Evolutionary conservation across 768 basidiomycete species (phyloP).

Genomic region (Amylocystis lapponica): DNA sequence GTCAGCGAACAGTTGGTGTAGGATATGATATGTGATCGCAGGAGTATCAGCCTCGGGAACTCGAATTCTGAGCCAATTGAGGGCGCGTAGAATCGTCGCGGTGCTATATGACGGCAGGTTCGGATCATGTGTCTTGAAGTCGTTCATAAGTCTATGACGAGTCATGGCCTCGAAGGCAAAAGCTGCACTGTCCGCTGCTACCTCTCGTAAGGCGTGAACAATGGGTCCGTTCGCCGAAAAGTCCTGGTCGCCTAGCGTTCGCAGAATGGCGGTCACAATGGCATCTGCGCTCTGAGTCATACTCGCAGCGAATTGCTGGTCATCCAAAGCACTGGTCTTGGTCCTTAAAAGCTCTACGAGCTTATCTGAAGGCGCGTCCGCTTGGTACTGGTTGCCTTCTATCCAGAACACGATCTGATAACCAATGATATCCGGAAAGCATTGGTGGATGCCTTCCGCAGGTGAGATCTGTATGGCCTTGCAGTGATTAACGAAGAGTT

Average conservation of each 20-base stretch:
- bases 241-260: slow-evolving; percentile 65
- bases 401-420: slow-evolving; percentile 48
- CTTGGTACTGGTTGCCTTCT: slow-evolving; percentile 22
- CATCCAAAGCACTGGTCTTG: slow-evolving; percentile 26
- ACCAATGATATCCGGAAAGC: slow-evolving; percentile 68
- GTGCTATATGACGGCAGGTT: slow-evolving; percentile 59
- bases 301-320: slow-evolving; percentile 29
- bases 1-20: slow-evolving; percentile 65
- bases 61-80: slow-evolving; percentile 53
- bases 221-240: slow-evolving; percentile 48
- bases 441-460: slow-evolving; percentile 49
- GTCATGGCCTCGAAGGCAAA: slow-evolving; percentile 47
- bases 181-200: slow-evolving; percentile 31
- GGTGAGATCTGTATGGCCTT: slow-evolving; percentile 44
- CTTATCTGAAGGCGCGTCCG: slow-evolving; percentile 18
- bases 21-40: slow-evolving; percentile 72
- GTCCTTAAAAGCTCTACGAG: slow-evolving; percentile 32
- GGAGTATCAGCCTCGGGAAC: slow-evolving; percentile 37
- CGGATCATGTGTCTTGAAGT: slow-evolving; percentile 52
- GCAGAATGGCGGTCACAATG: slow-evolving; percentile 54
- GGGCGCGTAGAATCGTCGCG: slow-evolving; percentile 42
- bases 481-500: slow-evolving; percentile 58
- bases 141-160: slow-evolving; percentile 42
- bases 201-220: slow-evolving; percentile 33
- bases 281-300: slow-evolving; percentile 45